Evolutionary conservation across 208 protist species (phyloP), one percentile per base, ranked within the genome.

Genomic region (Trypanosoma mega): DNA sequence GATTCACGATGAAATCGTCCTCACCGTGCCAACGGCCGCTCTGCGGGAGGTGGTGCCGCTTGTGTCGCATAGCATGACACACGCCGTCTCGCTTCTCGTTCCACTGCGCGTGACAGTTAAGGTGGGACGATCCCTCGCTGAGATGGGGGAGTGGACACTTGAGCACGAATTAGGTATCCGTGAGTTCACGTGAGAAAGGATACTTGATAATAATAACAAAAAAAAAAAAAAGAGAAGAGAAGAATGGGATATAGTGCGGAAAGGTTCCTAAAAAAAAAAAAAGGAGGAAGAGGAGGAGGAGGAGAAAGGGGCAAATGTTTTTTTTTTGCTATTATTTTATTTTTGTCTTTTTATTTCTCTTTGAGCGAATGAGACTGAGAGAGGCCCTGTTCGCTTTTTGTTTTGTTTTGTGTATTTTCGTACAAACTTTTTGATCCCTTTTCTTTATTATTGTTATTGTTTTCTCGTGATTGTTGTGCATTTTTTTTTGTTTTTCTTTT

Each of bases 111-210:
- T 83, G 18, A 87, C 67, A 8, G 76, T 75, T 30, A 88, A 93
- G 63, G 65, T 91, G 18, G 91, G 91, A 8, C 67, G 47, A 14
- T 84, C 80, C 24, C 61, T 92, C 0, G 91, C 82, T 23, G 74
- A 88, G 11, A 60, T 96, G 56, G 68, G 76, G 49, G 73, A 80
- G 59, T 93, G 86, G 86, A 77, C 72, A 2, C 80, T 93, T 0
- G 83, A 92, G 24, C 69, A 95, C 50, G 83, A 90, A 30, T 68
- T 93, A 6, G 85, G 89, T 16, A 54, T 94, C 14, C 53, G 41
- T 27, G 36, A 60, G 36, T 20, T 33, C 1, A 8, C 29, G 12
- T 58, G 16, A 50, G 21, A 21, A 3, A 23, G 47, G 3, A 6
- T 49, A 20, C 27, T 59, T 48, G 3, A 37, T 16, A 36, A n/a